Evolutionary conservation across 2,329 filamentous ascomycete species (phyloP).

Genomic region (Pestalotiopsis sp.): DNA sequence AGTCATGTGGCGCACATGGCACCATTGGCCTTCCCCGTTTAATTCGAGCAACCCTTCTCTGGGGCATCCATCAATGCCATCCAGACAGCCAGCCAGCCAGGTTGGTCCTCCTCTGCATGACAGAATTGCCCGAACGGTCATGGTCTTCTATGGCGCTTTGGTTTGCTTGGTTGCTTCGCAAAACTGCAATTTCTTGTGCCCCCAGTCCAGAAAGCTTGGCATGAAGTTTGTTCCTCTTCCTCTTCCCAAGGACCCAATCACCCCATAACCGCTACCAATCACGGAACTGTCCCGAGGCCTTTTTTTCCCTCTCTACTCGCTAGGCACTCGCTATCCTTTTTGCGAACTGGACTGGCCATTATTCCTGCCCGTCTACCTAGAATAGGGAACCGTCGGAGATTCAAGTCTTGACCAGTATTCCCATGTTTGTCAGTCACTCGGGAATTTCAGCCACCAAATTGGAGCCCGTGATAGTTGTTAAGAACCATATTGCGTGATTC

Average conservation of each 20-base stretch:
- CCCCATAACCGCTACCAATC: not conserved
- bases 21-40: no score
- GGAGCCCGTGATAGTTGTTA: not conserved
- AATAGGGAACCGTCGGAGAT: not conserved
- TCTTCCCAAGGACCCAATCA: not conserved
- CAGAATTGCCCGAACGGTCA: not conserved
- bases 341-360: not conserved
- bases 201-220: conserved; percentile 1
- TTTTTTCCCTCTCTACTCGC: not conserved
- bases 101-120: not conserved
- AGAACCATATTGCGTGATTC: not conserved
- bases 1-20: no score
- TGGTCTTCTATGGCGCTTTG: not conserved
- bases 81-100: not conserved
- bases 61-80: no score
- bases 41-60: no score
- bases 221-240: conserved; percentile 1
- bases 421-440: not conserved
- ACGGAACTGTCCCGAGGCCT: not conserved
- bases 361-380: not conserved
- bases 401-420: not conserved
- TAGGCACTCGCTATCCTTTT: not conserved
- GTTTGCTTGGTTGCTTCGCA: not conserved
- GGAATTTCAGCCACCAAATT: not conserved
- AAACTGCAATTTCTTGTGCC: not conserved